These are phyloP conservation scores for Talaromyces rugulosus DNA, from an alignment of 2,329 filamentous ascomycete genomes.

Conservation along the genomic window DNA sequence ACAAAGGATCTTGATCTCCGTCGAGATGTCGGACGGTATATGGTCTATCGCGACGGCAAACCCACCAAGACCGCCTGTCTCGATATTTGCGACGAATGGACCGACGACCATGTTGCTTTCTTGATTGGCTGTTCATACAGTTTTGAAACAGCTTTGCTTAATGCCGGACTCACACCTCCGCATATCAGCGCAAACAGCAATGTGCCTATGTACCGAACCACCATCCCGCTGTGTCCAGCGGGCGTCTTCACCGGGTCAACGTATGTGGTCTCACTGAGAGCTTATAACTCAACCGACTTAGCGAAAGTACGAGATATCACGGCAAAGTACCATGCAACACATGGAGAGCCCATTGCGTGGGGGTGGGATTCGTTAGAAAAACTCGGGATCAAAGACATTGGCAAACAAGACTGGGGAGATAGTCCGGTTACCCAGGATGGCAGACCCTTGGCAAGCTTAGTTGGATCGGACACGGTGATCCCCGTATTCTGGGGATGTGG, in stretches of 20 bases:
- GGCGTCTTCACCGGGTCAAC: conserved; percentile 54
- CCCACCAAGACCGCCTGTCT: conserved; percentile 31
- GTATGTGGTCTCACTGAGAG: conserved; percentile 62
- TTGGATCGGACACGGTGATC: conserved; percentile 33
- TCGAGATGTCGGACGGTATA: conserved; percentile 55
- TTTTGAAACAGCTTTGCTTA: conserved; percentile 56
- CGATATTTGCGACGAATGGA: conserved; percentile 53
- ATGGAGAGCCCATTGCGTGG: conserved; percentile 63
- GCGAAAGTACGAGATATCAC: conserved; percentile 54
- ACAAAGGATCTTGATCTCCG: conserved; percentile 50
- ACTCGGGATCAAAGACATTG: conserved; percentile 54
- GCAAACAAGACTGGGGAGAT: conserved; percentile 56
- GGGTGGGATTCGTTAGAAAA: conserved; percentile 54
- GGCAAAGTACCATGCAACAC: conserved; percentile 51
- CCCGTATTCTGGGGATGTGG: conserved; percentile 49
- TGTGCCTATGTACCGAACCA: conserved; percentile 61
- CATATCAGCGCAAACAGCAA: conserved; percentile 49
- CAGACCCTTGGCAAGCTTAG: conserved; percentile 7
- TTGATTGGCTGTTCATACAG: conserved; percentile 62
- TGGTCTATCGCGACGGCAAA: conserved; percentile 45
- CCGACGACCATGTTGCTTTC: conserved; percentile 56
- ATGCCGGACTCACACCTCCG: conserved; percentile 48
- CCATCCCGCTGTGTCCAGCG: conserved; percentile 52
- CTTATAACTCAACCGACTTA: conserved; percentile 50
- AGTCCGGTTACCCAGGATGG: conserved; percentile 20